Evolutionary conservation across 2,329 filamentous ascomycete species (phyloP), one percentile per base, ranked within the genome.

Genomic region (Bipolaris zeicola): DNA sequence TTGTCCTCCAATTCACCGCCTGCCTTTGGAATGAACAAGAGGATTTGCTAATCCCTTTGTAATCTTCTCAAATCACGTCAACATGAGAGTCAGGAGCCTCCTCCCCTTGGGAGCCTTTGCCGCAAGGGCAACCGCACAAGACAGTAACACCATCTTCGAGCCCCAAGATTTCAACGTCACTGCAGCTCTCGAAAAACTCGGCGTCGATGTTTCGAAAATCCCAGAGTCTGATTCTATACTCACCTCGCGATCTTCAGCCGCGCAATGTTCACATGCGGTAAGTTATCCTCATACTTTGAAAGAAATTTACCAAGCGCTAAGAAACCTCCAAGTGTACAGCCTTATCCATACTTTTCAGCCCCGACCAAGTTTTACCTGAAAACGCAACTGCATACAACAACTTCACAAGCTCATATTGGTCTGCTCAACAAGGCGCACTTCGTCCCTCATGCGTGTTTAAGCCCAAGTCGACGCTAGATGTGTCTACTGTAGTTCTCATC

Each of bases 371-470:
- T 6, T 13, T 60, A 10, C 26, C 45, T 36, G 50, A 48, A 36
- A 31, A 43, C 2, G 53, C 13, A 6, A 13, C 57, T 5, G 37
- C 41, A n/a, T 68, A 68, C 41, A 22, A 42, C 13, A 22, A 39
- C 10, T 58, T 55, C 18, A 55, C 51, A 1, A 45, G 36, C 1
- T 51, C 13, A 47, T 72, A 62, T 33, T 71, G 67, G 68, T 68
- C 68, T n/a, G 50, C 49, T 6, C 66, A 71, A 47, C 68, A 71
- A 58, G 57, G 51, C 5, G 34, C 37, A 3, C 50, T 66, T 6
- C 50, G 62, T 14, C 68, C 68, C 5, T 59, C 54, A 5, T 70
- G 68, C 47, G 58, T 68, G 5, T 71, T 69, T 42, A 61, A 60
- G 37, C 65, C 65, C 3, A 20, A 47, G 2, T 47, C 34, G 11